Conservation (phyloP, 2,329 filamentous ascomycete species). For the Didymellaceae sp. region DNA sequence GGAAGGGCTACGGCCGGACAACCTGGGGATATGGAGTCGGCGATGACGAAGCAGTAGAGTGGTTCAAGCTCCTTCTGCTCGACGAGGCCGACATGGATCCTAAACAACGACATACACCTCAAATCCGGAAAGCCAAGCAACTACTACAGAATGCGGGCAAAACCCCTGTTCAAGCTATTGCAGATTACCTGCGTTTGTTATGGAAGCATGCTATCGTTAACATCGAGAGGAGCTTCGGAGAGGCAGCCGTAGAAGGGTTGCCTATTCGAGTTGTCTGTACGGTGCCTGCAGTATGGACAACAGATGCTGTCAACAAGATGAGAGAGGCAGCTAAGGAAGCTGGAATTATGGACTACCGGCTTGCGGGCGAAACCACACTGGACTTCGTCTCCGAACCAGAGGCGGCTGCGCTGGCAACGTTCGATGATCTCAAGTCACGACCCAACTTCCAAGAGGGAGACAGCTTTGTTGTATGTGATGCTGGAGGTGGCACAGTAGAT, state of each 20-base stretch:
- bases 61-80: background rate
- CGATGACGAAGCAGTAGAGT: background rate
- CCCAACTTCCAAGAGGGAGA: slow-evolving; percentile 21
- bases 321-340: slow-evolving; percentile 10
- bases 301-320: slow-evolving; percentile 1
- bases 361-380: background rate
- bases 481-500: slow-evolving; percentile 33
- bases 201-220: background rate
- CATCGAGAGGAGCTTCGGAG: background rate
- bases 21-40: background rate
- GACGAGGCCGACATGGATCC: background rate
- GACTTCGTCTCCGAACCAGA: slow-evolving; percentile 18
- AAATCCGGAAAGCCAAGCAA: background rate
- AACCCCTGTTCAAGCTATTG: background rate
- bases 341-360: slow-evolving; percentile 3
- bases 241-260: background rate
- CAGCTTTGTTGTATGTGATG: slow-evolving; percentile 30
- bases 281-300: background rate
- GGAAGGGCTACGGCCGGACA: background rate
- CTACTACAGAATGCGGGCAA: background rate
- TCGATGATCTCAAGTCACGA: slow-evolving; percentile 20
- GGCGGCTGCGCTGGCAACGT: slow-evolving; percentile 35
- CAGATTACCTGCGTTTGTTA: background rate
- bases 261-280: background rate
- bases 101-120: background rate